Evolutionary conservation across 2,329 filamentous ascomycete genomes (phyloP).

Genomic region (Fusarium irregulare): DNA sequence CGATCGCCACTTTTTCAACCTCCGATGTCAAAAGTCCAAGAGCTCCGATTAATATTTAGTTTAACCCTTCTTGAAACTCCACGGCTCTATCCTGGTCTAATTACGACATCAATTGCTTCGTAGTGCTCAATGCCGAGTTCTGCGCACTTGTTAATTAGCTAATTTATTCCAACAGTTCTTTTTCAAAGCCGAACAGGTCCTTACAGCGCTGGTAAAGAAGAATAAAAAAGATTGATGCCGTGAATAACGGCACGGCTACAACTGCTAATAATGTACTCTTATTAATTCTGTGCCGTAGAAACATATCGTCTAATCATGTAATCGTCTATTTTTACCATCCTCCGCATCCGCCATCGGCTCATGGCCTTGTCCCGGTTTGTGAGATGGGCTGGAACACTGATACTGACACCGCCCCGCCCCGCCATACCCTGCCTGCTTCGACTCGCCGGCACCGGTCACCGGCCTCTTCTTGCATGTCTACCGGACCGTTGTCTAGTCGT

Average conservation of each 20-base stretch:
- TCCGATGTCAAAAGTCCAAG: constrained; percentile 39
- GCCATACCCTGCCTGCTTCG: constrained; percentile 10
- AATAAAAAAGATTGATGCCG: not conserved
- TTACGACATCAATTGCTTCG: constrained; percentile 28
- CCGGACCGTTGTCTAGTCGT: constrained; percentile 29
- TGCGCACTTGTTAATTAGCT: constrained; percentile 5
- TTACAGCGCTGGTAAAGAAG: not conserved
- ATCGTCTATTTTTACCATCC: constrained; percentile 18
- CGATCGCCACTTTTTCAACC: constrained; percentile 43
- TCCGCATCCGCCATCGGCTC: constrained; percentile 38
- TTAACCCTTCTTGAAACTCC: constrained; percentile 6
- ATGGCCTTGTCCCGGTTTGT: constrained; percentile 21
- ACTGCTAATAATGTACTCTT: not conserved
- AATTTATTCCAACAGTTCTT: not conserved
- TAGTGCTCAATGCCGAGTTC: constrained; percentile 9
- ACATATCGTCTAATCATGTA: constrained; percentile 8
- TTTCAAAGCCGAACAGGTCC: too few species aligned
- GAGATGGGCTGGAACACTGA: constrained; percentile 1
- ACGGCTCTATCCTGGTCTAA: constrained; percentile 26
- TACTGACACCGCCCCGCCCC: constrained; percentile 16
- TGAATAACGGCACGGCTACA: not conserved
- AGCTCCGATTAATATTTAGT: constrained; percentile 22
- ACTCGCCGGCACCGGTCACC: constrained; percentile 44
- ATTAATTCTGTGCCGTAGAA: constrained; percentile 5
- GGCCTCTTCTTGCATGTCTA: constrained; percentile 39